These are phyloP conservation scores for Aureobasidium vineae DNA, from an alignment of 2,329 filamentous ascomycete species.

Conservation along the genomic window DNA sequence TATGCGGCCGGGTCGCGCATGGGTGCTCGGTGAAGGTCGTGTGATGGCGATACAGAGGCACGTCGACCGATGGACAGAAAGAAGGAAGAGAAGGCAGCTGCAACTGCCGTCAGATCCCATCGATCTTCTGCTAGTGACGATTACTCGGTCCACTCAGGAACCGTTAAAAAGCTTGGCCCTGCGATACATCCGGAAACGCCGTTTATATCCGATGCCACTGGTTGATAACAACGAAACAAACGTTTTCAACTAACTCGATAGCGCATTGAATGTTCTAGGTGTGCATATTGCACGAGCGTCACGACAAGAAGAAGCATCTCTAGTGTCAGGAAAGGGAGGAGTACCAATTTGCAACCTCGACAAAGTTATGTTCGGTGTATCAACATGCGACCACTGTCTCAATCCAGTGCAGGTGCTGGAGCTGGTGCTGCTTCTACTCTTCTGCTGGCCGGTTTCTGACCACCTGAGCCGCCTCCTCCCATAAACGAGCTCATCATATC, in stretches of 20 bases:
- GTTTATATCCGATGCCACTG: not conserved
- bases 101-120: constrained; percentile 16
- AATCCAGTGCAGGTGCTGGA: constrained; percentile 39
- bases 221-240: not conserved
- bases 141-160: constrained; percentile 13
- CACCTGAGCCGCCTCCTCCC: constrained; percentile 66
- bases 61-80: constrained; percentile 11
- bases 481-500: constrained; percentile 99
- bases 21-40: constrained; percentile 1
- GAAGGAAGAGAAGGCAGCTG: constrained; percentile 12
- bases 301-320: not conserved
- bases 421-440: constrained; percentile 46
- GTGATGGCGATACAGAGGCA: constrained; percentile 17
- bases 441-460: constrained; percentile 47
- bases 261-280: not conserved
- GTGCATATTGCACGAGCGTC: not conserved
- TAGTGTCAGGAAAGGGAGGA: not conserved
- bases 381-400: not conserved
- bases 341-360: not conserved
- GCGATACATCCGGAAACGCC: not conserved
- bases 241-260: not conserved
- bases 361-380: not conserved
- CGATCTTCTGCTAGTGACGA: constrained; percentile 13
- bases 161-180: constrained; percentile 17
- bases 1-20: constrained; percentile 23